Percentiles rank a stretch among this genome's conserved stretches.
phyloP scores from a whole-genome alignment of 2,329 filamentous ascomycete genomes.

The Fusarium nurragi region DNA sequence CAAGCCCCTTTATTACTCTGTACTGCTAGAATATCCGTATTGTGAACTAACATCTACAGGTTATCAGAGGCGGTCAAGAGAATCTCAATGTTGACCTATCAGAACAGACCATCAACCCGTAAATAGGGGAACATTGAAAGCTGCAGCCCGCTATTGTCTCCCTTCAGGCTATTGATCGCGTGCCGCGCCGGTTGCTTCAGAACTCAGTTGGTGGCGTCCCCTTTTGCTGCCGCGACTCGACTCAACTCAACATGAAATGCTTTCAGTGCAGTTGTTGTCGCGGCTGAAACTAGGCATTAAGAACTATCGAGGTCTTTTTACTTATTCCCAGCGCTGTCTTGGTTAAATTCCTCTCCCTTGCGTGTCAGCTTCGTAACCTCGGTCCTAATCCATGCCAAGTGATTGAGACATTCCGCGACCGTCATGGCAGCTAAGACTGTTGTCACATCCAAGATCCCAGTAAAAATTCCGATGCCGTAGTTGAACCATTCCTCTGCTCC shows the following conservation, averaged over 20 bases:
- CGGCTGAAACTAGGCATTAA: conserved; percentile 6
- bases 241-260: not conserved
- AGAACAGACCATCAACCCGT: not conserved
- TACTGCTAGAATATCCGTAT: not conserved
- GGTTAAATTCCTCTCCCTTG: conserved; percentile 14
- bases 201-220: conserved; percentile 6
- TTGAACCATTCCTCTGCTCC: conserved; percentile 22
- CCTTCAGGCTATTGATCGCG: conserved; percentile 39
- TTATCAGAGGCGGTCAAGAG: conserved; percentile 11
- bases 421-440: conserved; percentile 1
- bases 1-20: conserved; percentile 2
- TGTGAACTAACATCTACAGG: not conserved
- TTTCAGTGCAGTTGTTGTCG: conserved; percentile 2
- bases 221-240: conserved; percentile 1
- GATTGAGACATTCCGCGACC: conserved; percentile 28
- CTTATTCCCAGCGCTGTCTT: conserved; percentile 17
- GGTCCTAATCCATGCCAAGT: conserved; percentile 17
- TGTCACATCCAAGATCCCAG: conserved; percentile 1
- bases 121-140: conserved; percentile 16
- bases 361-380: conserved; percentile 28
- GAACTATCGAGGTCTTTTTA: conserved; percentile 1
- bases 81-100: not conserved
- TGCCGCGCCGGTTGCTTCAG: conserved; percentile 24
- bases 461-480: conserved; percentile 9
- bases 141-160: not conserved